These are phyloP conservation scores for Penicillium sp. DNA, from an alignment of 2,329 filamentous ascomycete species.

Conservation along the genomic window DNA sequence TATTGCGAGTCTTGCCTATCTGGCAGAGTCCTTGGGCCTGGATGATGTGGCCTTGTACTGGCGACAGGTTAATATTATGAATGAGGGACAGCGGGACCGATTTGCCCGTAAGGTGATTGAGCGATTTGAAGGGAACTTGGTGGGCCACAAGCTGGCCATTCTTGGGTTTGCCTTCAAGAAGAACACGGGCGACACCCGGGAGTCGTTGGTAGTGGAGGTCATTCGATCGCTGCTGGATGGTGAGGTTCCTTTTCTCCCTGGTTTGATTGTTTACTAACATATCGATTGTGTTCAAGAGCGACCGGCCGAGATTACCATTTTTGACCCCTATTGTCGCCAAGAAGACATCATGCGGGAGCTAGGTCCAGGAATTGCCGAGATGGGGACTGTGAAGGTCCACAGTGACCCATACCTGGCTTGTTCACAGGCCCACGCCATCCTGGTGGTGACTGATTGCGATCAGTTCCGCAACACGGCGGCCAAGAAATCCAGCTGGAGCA, in stretches of 20 bases:
- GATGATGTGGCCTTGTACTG: conserved; percentile 74
- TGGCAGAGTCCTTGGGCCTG: conserved; percentile 68
- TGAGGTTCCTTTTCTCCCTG: neutral
- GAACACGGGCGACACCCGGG: conserved; percentile 72
- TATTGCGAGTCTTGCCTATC: conserved; percentile 69
- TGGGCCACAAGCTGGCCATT: conserved; percentile 68
- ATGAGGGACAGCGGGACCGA: conserved; percentile 70
- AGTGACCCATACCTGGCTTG: conserved; percentile 48
- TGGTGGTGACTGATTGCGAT: conserved; percentile 56
- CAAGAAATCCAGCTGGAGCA: conserved; percentile 1
- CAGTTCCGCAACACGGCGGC: conserved; percentile 45
- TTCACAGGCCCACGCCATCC: conserved; percentile 46
- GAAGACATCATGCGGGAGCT: conserved; percentile 44
- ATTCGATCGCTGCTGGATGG: conserved; percentile 61
- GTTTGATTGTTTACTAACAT: neutral
- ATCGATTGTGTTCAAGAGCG: conserved; percentile 46
- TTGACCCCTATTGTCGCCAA: conserved; percentile 57
- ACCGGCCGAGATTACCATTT: conserved; percentile 64
- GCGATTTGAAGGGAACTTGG: conserved; percentile 67
- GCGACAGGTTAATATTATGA: conserved; percentile 71
- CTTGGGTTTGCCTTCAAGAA: conserved; percentile 80
- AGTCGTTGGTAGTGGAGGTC: conserved; percentile 67
- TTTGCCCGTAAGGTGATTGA: conserved; percentile 67
- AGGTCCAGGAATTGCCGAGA: conserved; percentile 23
- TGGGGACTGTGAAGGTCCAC: conserved; percentile 38